phyloP scores from a whole-genome alignment of 768 basidiomycete genomes.

The Boletus subparvulus region DNA sequence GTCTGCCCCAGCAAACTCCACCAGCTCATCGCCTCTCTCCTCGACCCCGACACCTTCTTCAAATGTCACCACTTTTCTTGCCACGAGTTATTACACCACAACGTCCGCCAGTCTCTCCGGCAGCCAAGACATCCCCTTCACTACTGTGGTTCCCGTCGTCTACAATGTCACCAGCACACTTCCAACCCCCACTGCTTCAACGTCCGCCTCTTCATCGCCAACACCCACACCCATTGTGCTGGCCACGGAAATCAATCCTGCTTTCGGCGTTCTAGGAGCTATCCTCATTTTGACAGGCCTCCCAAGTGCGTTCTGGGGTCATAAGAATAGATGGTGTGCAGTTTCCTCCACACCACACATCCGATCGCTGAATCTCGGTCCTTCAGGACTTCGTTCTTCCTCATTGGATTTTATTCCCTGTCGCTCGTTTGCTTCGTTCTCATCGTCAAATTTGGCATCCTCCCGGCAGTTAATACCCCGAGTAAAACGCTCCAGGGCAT shows the following conservation, averaged over 20 bases:
- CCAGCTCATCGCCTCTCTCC: not conserved
- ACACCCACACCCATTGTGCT: constrained; percentile 39
- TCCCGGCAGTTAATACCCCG: constrained; percentile 82
- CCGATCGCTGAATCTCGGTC: constrained; percentile 11
- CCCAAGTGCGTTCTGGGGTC: constrained; percentile 87
- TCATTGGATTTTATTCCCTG: constrained; percentile 88
- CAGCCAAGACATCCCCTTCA: constrained; percentile 46
- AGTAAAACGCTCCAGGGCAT: constrained; percentile 77
- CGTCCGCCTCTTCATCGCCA: constrained; percentile 39
- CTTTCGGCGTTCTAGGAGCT: constrained; percentile 85
- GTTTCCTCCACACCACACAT: not conserved
- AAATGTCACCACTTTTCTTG: constrained; percentile 54
- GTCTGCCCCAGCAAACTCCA: constrained; percentile 21
- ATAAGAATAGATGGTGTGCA: constrained; percentile 90
- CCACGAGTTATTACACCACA: constrained; percentile 51
- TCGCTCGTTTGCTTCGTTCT: constrained; percentile 84
- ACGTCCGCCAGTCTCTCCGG: constrained; percentile 49
- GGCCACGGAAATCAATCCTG: constrained; percentile 76
- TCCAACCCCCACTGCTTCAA: constrained; percentile 45
- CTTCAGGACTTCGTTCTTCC: constrained; percentile 86
- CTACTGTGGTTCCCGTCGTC: constrained; percentile 57
- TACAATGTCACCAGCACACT: constrained; percentile 62
- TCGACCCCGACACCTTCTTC: constrained; percentile 3
- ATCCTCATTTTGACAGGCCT: constrained; percentile 87
- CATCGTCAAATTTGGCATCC: constrained; percentile 84